Evolutionary conservation across 2,329 filamentous ascomycete species (phyloP).

Genomic region (Arthrobotrys iridis): DNA sequence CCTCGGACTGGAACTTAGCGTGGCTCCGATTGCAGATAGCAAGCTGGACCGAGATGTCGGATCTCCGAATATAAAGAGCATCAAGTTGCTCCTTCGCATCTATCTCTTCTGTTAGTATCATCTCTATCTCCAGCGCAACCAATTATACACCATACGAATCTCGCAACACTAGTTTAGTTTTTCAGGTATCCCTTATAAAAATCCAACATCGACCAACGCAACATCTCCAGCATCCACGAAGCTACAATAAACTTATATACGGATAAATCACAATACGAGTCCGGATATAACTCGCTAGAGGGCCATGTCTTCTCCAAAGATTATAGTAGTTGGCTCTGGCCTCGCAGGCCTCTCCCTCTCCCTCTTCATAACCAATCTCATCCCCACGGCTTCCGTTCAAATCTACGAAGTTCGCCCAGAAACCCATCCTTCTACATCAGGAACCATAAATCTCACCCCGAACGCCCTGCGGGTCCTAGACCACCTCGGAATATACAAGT

Average conservation of each 20-base stretch:
- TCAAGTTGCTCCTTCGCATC: too few species aligned
- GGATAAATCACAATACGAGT: neutral
- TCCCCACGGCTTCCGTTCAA: conserved; percentile 61
- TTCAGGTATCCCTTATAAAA: too few species aligned
- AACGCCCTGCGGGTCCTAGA: conserved; percentile 64
- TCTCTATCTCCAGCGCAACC: too few species aligned
- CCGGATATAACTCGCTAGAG: too few species aligned
- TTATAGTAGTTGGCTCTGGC: conserved; percentile 36
- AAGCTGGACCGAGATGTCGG: too few species aligned
- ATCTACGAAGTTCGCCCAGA: conserved; percentile 65
- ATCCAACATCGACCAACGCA: too few species aligned
- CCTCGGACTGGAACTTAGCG: neutral
- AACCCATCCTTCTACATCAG: conserved; percentile 63
- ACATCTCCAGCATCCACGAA: neutral
- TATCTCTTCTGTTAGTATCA: too few species aligned
- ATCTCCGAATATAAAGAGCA: too few species aligned
- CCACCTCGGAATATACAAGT: conserved; percentile 61
- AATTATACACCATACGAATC: too few species aligned
- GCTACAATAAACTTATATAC: neutral
- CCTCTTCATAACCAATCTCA: conserved; percentile 65
- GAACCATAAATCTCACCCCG: conserved; percentile 65
- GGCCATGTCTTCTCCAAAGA: conserved; percentile 15
- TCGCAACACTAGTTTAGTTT: too few species aligned
- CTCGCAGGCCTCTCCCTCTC: conserved; percentile 56
- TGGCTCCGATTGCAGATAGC: neutral